Percentiles rank a stretch among this genome's conserved stretches.
Evolutionary conservation across 129 eudicot species (phyloP).

Genomic region (Tagetes erecta): DNA sequence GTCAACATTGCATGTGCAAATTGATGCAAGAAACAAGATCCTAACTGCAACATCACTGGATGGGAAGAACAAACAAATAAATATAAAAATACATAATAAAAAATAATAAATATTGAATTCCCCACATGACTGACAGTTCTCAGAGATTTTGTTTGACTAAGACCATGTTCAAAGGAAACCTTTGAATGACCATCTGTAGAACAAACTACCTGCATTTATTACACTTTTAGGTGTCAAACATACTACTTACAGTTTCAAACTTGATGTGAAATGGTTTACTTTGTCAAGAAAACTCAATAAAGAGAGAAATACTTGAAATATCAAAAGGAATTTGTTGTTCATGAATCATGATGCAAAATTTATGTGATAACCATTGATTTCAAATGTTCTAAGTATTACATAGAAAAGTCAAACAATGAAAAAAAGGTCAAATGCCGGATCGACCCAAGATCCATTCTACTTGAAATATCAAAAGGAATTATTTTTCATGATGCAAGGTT

Average conservation of each 20-base stretch:
- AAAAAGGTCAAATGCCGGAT: too few relatives aligned
- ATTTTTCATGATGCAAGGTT: too few relatives aligned
- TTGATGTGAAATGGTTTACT: slow-evolving; percentile 5
- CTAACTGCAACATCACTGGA: slow-evolving; percentile 40
- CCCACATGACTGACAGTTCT: slow-evolving; percentile 32
- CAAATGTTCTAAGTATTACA: too few relatives aligned
- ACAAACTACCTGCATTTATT: slow-evolving; percentile 14
- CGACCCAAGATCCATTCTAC: too few relatives aligned
- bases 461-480: too few relatives aligned
- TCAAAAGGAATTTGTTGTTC: neutral
- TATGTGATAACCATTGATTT: too few relatives aligned
- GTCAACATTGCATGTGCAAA: slow-evolving; percentile 89
- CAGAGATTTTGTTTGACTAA: slow-evolving; percentile 38
- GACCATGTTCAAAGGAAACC: slow-evolving; percentile 17
- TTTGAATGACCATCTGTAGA: slow-evolving; percentile 26
- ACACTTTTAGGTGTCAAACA: slow-evolving; percentile 21
- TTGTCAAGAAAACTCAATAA: neutral
- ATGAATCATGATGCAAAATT: too few relatives aligned
- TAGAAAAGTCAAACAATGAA: too few relatives aligned
- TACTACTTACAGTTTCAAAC: neutral
- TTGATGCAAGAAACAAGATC: slow-evolving; percentile 42
- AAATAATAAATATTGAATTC: slow-evolving; percentile 18
- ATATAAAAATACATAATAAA: neutral
- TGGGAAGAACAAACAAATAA: slow-evolving; percentile 33
- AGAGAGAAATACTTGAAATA: neutral